These are phyloP conservation scores for Terfezia claveryi DNA, from an alignment of 495 filamentous ascomycete species.

Conservation along the genomic window DNA sequence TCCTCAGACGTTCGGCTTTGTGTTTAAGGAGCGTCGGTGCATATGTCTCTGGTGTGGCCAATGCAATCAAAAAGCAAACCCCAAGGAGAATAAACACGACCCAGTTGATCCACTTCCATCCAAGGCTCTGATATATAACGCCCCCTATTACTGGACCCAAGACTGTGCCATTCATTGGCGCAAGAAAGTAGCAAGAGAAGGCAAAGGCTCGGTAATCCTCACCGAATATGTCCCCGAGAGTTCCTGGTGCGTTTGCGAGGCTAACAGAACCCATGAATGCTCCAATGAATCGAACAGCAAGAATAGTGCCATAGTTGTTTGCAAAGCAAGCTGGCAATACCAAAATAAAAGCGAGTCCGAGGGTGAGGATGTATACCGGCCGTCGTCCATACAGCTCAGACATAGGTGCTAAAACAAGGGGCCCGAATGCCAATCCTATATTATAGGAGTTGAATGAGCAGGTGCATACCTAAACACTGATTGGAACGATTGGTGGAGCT, in stretches of 20 bases:
- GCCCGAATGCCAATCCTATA: conserved; percentile 41
- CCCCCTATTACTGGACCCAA: conserved; percentile 40
- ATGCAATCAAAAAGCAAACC: conserved; percentile 27
- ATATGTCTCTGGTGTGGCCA: conserved; percentile 43
- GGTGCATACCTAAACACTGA: no score
- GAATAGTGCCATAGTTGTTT: conserved; percentile 36
- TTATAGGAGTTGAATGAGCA: no score
- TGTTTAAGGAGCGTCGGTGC: conserved; percentile 46
- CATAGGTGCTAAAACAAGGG: conserved; percentile 51
- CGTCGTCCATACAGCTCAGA: conserved; percentile 62
- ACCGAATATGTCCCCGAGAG: conserved; percentile 54
- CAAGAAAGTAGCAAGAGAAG: conserved; percentile 55
- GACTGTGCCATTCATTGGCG: conserved; percentile 56
- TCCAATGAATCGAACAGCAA: conserved; percentile 53
- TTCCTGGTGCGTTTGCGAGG: conserved; percentile 63
- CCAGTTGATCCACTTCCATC: conserved; percentile 83
- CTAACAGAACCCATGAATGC: conserved; percentile 59
- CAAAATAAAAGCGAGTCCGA: conserved; percentile 40
- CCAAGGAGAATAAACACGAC: conserved; percentile 48
- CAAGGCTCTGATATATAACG: conserved; percentile 51
- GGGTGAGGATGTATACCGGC: conserved; percentile 43
- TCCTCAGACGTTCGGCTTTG: conserved; percentile 44
- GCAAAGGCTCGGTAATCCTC: conserved; percentile 47
- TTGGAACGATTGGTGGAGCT: not conserved
- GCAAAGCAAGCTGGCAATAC: conserved; percentile 53